These are phyloP conservation scores for Trapa incisa DNA, from an alignment of 345 rosid species.

Conservation along the genomic window DNA sequence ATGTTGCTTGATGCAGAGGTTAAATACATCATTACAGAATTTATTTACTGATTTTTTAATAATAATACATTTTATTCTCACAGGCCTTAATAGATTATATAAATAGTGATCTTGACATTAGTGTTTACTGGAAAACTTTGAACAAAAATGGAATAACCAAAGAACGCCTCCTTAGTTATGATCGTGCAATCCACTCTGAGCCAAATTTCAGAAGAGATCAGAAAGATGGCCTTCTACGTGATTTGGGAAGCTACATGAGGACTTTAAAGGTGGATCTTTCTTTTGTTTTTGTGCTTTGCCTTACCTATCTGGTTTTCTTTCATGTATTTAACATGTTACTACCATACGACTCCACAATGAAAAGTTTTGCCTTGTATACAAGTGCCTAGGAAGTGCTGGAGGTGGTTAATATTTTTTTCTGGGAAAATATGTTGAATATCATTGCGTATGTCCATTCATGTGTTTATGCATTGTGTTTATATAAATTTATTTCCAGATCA, in stretches of 20 bases:
- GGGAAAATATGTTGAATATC: not conserved
- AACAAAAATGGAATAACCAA: conserved; percentile 86
- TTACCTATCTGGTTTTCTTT: no score
- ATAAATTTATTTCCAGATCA: not conserved
- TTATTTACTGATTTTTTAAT: conserved; percentile 2
- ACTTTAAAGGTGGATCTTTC: conserved; percentile 66
- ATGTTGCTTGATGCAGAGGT: conserved; percentile 9
- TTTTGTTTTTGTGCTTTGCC: conserved; percentile 5
- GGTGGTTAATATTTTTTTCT: not conserved
- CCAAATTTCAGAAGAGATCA: conserved; percentile 76
- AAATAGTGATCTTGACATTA: conserved; percentile 61
- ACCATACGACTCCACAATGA: not conserved
- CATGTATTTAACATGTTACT: not conserved
- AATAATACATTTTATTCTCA: conserved; percentile 13
- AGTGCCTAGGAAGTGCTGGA: not conserved
- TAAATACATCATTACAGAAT: not conserved
- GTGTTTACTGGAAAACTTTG: conserved; percentile 94
- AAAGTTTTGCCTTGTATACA: not conserved
- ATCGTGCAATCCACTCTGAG: conserved; percentile 83
- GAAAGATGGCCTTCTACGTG: conserved; percentile 76
- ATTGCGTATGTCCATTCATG: not conserved
- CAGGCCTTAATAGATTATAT: conserved; percentile 86
- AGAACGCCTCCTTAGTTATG: conserved; percentile 90
- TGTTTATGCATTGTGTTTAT: not conserved
- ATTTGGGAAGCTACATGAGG: conserved; percentile 90